Conservation (phyloP, 1,139 yeast species). For the Geotrichum klebahnii region DNA sequence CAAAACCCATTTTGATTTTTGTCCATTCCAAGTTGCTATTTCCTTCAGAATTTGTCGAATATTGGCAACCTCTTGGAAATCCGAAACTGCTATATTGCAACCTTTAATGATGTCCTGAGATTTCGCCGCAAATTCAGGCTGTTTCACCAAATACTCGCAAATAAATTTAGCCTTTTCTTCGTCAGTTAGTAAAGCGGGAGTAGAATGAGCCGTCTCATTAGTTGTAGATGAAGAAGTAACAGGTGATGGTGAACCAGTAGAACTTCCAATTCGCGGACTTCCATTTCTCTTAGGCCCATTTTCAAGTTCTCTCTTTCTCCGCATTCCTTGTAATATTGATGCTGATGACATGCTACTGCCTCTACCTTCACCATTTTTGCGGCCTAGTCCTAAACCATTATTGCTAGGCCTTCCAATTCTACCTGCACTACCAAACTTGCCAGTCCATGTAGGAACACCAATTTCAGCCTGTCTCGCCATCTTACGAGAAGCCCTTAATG, state of each 20-base stretch:
- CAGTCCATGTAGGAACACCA: conserved; percentile 96
- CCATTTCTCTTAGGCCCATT: conserved; percentile 19
- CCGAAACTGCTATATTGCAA: conserved; percentile 47
- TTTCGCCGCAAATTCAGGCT: conserved; percentile 37
- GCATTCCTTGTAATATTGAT: conserved; percentile 31
- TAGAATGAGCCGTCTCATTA: background rate
- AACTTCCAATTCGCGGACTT: conserved; percentile 20
- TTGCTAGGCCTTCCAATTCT: conserved; percentile 35
- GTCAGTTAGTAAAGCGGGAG: conserved; percentile 6
- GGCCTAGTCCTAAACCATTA: background rate
- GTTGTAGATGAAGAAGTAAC: background rate
- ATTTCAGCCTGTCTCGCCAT: conserved; percentile 59
- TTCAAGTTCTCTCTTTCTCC: conserved; percentile 34
- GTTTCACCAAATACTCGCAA: conserved; percentile 35
- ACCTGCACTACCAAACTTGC: conserved; percentile 84
- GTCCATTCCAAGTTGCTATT: conserved; percentile 64
- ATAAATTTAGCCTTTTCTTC: conserved; percentile 28
- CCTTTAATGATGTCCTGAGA: conserved; percentile 55
- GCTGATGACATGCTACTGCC: conserved; percentile 26
- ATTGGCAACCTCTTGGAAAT: conserved; percentile 56
- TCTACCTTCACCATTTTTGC: background rate
- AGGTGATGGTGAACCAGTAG: background rate
- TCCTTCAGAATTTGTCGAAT: conserved; percentile 65
- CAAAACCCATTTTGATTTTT: conserved; percentile 58
- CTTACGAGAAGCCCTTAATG: conserved; percentile 63